Percentiles rank a stretch among this genome's conserved stretches.
Evolutionary conservation across 2,329 filamentous ascomycete genomes (phyloP).

Genomic region (Alternaria panax): DNA sequence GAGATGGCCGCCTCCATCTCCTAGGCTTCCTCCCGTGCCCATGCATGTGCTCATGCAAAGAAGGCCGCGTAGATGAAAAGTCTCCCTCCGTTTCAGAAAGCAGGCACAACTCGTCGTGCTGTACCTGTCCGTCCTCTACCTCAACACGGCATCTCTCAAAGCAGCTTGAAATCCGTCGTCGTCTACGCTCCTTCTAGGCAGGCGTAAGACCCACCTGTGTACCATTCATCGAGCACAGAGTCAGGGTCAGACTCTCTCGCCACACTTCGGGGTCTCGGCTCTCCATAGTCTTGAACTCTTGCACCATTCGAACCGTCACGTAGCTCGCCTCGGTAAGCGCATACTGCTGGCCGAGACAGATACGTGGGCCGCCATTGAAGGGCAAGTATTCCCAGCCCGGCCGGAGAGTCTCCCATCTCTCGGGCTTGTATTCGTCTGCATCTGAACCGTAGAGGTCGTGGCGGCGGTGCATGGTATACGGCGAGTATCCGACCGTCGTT

Average conservation of each 20-base stretch:
- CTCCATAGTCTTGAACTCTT: slow-evolving; percentile 43
- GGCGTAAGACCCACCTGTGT: slow-evolving; percentile 40
- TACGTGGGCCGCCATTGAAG: slow-evolving; percentile 51
- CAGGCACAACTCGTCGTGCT: slow-evolving; percentile 15
- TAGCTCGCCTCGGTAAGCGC: slow-evolving; percentile 48
- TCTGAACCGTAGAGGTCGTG: slow-evolving; percentile 59
- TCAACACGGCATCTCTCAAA: slow-evolving; percentile 14
- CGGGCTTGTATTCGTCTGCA: slow-evolving; percentile 57
- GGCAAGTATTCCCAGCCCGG: slow-evolving; percentile 51
- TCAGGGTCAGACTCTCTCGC: slow-evolving; percentile 43
- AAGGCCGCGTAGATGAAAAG: neutral
- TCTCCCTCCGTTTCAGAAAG: slow-evolving; percentile 6
- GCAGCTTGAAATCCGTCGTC: slow-evolving; percentile 5
- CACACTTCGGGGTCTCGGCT: slow-evolving; percentile 39
- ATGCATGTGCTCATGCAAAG: neutral
- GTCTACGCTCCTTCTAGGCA: slow-evolving; percentile 23
- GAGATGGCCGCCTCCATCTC: slow-evolving; percentile 8
- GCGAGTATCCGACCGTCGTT: slow-evolving; percentile 50
- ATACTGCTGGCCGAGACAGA: slow-evolving; percentile 49
- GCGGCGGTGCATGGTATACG: slow-evolving; percentile 60
- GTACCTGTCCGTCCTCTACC: neutral
- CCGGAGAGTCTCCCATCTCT: slow-evolving; percentile 54
- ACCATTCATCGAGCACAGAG: slow-evolving; percentile 37
- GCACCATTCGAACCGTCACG: slow-evolving; percentile 42
- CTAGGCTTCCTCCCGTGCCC: neutral